Evolutionary conservation across 495 filamentous ascomycete species (phyloP), one percentile per base, ranked within the genome.

Genomic region (Penicillium silybi): DNA sequence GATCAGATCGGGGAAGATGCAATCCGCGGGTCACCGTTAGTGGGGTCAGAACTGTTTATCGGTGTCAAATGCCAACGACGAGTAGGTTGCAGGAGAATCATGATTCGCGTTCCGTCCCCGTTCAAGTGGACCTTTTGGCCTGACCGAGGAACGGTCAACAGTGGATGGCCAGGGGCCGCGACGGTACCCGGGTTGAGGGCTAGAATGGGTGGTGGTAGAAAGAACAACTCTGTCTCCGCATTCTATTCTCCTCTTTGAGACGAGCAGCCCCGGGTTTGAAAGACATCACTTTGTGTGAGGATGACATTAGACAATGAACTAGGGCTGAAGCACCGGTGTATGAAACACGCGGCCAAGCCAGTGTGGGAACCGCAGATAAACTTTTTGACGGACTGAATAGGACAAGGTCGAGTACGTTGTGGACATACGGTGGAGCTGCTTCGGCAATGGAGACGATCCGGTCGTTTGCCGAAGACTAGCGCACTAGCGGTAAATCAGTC

Each of bases 1-100:
- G 41, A 32, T 46, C 6, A 22, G 35, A 55, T 50, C 25, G 35
- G 23, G n/a, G 41, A 18, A 23, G 45, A 29, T 42, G 20, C 40
- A 17, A 27, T 39, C 37, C 16, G 16, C 37, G 7, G 15, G 37
- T 39, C 37, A 39, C 1, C 8, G 35, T 38, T 18, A n/a, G 37
- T 39, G n/a, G n/a, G 13, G 37, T 15, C 37, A 7, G 4, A n/a
- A 19, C 37, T 9, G 18, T 39, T 39, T n/a, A 8, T 7, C 16
- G 13, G 9, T 32, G 10, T 32, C 29, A 13, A 32, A 10, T 32
- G 29, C 29, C 1, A 23, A 23, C 22, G 29, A 15, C 29, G 29
- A 32, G 29, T 32, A 13, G 26, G 2, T 5, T 29, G 11, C 2
- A 32, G 29, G 29, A 13, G 29, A 13, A 13, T 13, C 29, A 13